Conservation (phyloP, 768 basidiomycete species). For the Pleurotus citrinopileatus region DNA sequence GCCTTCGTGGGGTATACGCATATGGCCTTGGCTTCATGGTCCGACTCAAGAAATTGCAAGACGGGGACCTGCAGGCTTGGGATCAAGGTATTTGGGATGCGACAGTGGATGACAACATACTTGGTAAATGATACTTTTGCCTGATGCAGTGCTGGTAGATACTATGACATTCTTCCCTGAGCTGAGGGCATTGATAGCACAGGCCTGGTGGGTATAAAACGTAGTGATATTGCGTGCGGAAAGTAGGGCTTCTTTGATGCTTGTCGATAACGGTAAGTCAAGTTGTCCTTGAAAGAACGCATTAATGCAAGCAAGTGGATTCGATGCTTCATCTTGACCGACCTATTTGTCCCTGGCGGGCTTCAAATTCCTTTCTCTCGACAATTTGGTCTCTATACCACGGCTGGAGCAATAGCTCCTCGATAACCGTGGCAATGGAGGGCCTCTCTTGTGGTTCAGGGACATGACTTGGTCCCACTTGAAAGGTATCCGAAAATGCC, state of each 20-base stretch:
- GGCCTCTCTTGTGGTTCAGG: slow-evolving; percentile 51
- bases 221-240: slow-evolving; percentile 57
- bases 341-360: slow-evolving; percentile 55
- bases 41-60: slow-evolving; percentile 60
- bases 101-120: slow-evolving; percentile 28
- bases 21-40: slow-evolving; percentile 63
- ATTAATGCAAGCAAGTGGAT: neutral
- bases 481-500: slow-evolving; percentile 3
- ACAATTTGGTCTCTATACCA: slow-evolving; percentile 76
- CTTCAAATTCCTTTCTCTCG: slow-evolving; percentile 49
- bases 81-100: neutral
- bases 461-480: slow-evolving; percentile 20
- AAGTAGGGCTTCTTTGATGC: slow-evolving; percentile 52
- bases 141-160: slow-evolving; percentile 87
- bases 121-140: slow-evolving; percentile 88
- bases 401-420: slow-evolving; percentile 50
- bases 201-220: slow-evolving; percentile 70
- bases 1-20: slow-evolving; percentile 91
- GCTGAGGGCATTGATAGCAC: slow-evolving; percentile 64
- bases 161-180: slow-evolving; percentile 73
- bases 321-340: slow-evolving; percentile 2
- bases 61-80: slow-evolving; percentile 58
- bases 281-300: slow-evolving; percentile 34
- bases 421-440: slow-evolving; percentile 54
- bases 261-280: slow-evolving; percentile 54